Percentiles rank a stretch among this genome's conserved stretches.
Evolutionary conservation across 2,329 filamentous ascomycete genomes (phyloP).

Genomic region (Ascochyta rabiei): DNA sequence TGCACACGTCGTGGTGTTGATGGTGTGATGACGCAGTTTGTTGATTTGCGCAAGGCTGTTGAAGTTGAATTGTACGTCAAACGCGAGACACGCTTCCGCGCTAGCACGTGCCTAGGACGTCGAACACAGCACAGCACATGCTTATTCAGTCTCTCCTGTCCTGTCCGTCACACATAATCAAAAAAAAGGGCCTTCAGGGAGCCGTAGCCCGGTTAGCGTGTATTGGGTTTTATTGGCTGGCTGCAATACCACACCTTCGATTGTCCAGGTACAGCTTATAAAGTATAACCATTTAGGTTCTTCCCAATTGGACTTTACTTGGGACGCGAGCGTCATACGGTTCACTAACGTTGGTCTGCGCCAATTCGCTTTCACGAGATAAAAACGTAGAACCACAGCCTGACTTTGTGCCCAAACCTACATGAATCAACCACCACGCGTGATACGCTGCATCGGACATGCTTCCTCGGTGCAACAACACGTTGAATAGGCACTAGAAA

Average conservation of each 20-base stretch:
- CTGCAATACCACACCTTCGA: neutral
- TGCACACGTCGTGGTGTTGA: neutral
- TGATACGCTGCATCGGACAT: neutral
- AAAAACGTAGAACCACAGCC: neutral
- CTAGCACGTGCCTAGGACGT: conserved; percentile 35
- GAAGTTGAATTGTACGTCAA: conserved; percentile 14
- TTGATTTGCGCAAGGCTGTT: neutral
- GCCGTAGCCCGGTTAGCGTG: neutral
- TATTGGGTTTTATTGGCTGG: neutral
- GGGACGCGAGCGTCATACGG: neutral
- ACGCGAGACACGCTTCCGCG: conserved; percentile 39
- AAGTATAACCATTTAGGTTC: neutral
- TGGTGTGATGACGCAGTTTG: conserved; percentile 11
- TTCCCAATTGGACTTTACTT: neutral
- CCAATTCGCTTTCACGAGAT: neutral
- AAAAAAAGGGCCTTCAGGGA: too few species aligned
- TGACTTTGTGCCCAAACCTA: neutral
- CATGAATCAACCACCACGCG: neutral
- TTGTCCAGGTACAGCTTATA: neutral
- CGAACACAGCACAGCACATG: neutral
- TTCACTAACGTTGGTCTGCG: neutral
- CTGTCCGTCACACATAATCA: neutral
- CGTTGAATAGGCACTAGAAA: neutral
- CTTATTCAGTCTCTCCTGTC: neutral
- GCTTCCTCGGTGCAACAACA: neutral